Base-by-base conservation (phyloP, 1,284 basidiomycete species). In the Nidula niveotomentosa region DNA sequence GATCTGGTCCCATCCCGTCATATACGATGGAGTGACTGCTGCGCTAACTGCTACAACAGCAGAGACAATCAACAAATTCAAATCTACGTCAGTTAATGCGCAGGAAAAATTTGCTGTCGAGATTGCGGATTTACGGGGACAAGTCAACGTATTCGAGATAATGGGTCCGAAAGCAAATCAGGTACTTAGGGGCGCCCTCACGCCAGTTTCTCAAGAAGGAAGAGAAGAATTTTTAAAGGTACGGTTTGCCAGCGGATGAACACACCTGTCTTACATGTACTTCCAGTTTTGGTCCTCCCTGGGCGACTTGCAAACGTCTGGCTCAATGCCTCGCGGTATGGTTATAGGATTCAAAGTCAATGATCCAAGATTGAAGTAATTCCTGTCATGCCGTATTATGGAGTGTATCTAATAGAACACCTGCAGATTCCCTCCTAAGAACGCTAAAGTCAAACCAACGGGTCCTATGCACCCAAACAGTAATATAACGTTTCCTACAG, bases 131-230 rank as follows among this genome's bases (percentile, higher is more conserved):
- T 67, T 94, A 48, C 75, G 86, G 48, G 83, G 83, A 3, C 79
- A 86, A 49, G 65, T 94, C 36, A 92, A 91, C 56, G 78, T 86
- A 2, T 94, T 95, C 62, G 93, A 97, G 65, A 82, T 96, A 15
- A 88, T 90, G 76, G 94, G 94, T 2, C 90, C 91, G 1, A 88
- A 88, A 65, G 80, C 91, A 0, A 93, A 83, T 55, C 88, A 91
- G 63, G 82, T 95, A 7, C 70, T 96, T 50, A 84, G 81, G 60
- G 90, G 92, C 15, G 86, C 87, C 1, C 65, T 96, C 48, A 81
- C 76, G 30, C 80, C 86, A 7, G 76, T 80, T 8, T 71, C 75
- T 8, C 76, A 76, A 0, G 83, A 87, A 39, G 64, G 76, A 1
- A 72, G 82, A 41, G 69, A 66, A n/a, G 84, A 86, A 35, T 88